Evolutionary conservation across 495 filamentous ascomycete species (phyloP).

Genomic region (Hypoxylon trugodes): DNA sequence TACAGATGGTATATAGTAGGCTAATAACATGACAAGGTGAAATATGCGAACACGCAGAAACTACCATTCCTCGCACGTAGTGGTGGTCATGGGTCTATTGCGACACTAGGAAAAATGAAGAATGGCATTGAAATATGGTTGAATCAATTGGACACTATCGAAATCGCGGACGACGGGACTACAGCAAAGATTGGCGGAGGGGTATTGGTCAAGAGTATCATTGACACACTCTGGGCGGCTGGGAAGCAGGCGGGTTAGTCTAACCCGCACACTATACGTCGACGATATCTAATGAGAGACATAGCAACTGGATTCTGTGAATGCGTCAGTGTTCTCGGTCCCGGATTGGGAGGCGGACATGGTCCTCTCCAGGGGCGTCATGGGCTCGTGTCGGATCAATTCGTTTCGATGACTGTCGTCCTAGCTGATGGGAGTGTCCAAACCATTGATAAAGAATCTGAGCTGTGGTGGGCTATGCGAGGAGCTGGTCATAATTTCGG

Average conservation of each 20-base stretch:
- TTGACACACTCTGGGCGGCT: conserved; percentile 39
- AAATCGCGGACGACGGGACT: conserved; percentile 51
- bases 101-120: conserved; percentile 49
- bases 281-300: conserved; percentile 36
- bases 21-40: conserved; percentile 20
- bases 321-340: conserved; percentile 64
- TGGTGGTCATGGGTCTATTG: conserved; percentile 53
- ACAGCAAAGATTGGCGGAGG: conserved; percentile 62
- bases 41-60: conserved; percentile 53
- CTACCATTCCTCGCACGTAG: conserved; percentile 56
- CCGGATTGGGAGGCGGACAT: conserved; percentile 68
- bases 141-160: conserved; percentile 48
- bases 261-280: conserved; percentile 28
- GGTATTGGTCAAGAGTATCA: conserved; percentile 41
- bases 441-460: conserved; percentile 49
- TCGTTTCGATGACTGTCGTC: conserved; percentile 62
- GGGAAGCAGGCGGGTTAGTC: conserved; percentile 45
- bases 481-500: conserved; percentile 73
- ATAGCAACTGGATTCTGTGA: conserved; percentile 63
- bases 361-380: conserved; percentile 66
- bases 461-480: conserved; percentile 65
- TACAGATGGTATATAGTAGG: not conserved
- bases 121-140: conserved; percentile 58
- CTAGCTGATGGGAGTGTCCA: conserved; percentile 61
- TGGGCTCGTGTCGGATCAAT: conserved; percentile 67